phyloP scores from a whole-genome alignment of 495 filamentous ascomycete genomes.

The Monascus purpureus region DNA sequence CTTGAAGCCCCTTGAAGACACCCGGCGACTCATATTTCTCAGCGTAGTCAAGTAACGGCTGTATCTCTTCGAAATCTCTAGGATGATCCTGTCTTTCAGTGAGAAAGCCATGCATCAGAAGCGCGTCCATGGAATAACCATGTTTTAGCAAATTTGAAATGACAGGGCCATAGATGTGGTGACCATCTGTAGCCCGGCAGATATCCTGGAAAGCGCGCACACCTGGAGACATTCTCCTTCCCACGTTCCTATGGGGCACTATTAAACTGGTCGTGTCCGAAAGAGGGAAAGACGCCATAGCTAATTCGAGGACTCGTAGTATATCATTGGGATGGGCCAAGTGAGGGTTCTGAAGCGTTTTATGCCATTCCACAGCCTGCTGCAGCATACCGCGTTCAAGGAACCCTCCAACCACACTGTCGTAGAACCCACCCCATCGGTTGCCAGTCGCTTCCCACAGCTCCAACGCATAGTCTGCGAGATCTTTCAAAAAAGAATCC shows the following conservation, averaged over 20 bases:
- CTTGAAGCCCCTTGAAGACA: slow-evolving; percentile 10
- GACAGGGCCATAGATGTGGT: slow-evolving; percentile 44
- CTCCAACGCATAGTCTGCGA: slow-evolving; percentile 41
- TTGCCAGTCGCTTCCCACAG: slow-evolving; percentile 28
- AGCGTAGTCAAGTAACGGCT: slow-evolving; percentile 28
- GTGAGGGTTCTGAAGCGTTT: slow-evolving; percentile 19
- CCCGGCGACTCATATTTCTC: slow-evolving; percentile 15
- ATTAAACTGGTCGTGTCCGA: slow-evolving; percentile 2
- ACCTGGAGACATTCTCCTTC: slow-evolving; percentile 6
- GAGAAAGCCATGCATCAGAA: slow-evolving; percentile 46
- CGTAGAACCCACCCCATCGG: slow-evolving; percentile 36
- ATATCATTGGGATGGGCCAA: slow-evolving; percentile 19
- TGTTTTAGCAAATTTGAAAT: slow-evolving; percentile 41
- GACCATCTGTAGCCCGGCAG: slow-evolving; percentile 25
- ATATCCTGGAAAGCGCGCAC: slow-evolving; percentile 33
- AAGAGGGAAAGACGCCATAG: slow-evolving; percentile 7
- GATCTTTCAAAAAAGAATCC: slow-evolving; percentile 30
- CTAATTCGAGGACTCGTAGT: slow-evolving; percentile 18
- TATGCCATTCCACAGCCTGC: slow-evolving; percentile 35
- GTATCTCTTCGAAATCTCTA: slow-evolving; percentile 15
- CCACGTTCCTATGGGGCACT: neutral
- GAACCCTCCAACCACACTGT: slow-evolving; percentile 32
- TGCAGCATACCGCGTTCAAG: slow-evolving; percentile 18
- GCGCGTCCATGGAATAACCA: slow-evolving; percentile 34
- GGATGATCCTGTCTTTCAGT: slow-evolving; percentile 37